A percentile compares a stretch with the other conserved stretches of the same genome.
These are phyloP conservation scores for Microsporum ferrugineum DNA, from an alignment of 2,329 filamentous ascomycete genomes.

Conservation along the genomic window DNA sequence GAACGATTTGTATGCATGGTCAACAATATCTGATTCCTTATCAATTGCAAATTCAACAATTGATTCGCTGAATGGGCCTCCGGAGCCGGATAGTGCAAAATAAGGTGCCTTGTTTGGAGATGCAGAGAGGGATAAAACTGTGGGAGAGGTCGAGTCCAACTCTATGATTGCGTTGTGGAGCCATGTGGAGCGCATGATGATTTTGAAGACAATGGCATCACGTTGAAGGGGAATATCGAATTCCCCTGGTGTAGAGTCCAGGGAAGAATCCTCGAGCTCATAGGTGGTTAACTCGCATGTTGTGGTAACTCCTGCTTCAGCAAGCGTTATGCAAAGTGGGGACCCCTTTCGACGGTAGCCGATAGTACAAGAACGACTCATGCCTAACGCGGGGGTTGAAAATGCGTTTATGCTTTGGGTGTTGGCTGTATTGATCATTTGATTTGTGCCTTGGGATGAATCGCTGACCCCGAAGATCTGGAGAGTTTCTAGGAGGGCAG, in stretches of 20 bases:
- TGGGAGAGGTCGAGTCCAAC: conserved; percentile 56
- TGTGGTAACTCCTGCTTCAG: conserved; percentile 76
- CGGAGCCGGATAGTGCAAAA: conserved; percentile 59
- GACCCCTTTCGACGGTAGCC: conserved; percentile 64
- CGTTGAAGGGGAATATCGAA: conserved; percentile 69
- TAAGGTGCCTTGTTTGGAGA: conserved; percentile 52
- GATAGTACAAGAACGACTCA: conserved; percentile 75
- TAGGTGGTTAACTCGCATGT: conserved; percentile 88
- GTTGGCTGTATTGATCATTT: conserved; percentile 23
- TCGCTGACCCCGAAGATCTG: conserved; percentile 83
- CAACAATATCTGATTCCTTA: conserved; percentile 20
- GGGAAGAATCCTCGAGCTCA: conserved; percentile 60
- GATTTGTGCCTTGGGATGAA: conserved; percentile 30
- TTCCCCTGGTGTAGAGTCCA: conserved; percentile 20
- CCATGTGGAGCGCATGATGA: conserved; percentile 67
- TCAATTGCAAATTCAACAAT: conserved; percentile 49
- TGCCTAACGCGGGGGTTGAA: conserved; percentile 67
- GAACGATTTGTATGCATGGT: conserved; percentile 24
- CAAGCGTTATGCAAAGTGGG: conserved; percentile 71
- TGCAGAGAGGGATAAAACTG: conserved; percentile 56
- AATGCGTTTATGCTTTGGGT: conserved; percentile 57
- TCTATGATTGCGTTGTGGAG: conserved; percentile 42
- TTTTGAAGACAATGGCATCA: conserved; percentile 70
- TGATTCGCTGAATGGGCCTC: conserved; percentile 48
- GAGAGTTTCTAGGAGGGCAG: conserved; percentile 79